These are phyloP conservation scores for Astrothelium subdiscretum DNA, from an alignment of 495 filamentous ascomycete genomes.

Conservation along the genomic window DNA sequence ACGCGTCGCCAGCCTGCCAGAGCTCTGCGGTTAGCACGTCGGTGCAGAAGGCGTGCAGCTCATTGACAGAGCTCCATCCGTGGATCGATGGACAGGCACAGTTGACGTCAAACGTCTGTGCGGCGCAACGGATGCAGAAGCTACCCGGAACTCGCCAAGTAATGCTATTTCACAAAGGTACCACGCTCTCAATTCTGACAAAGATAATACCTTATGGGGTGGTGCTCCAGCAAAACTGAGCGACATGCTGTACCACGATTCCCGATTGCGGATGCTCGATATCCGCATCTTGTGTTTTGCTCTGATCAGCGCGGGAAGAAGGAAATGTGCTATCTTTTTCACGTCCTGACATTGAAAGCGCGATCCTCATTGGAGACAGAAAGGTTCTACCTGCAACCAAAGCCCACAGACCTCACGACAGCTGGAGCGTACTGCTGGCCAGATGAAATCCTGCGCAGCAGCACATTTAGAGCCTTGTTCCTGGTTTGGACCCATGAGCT, in stretches of 20 bases:
- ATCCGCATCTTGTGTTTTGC: neutral
- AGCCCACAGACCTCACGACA: neutral
- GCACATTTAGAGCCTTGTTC: neutral
- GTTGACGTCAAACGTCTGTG: slow-evolving; percentile 1
- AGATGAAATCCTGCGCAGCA: neutral
- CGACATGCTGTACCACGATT: neutral
- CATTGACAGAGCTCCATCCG: neutral
- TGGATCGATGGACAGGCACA: neutral
- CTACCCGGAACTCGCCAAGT: neutral
- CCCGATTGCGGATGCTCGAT: neutral
- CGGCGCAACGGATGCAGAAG: neutral
- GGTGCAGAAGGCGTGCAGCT: neutral
- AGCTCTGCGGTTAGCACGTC: neutral
- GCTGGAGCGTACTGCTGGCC: neutral
- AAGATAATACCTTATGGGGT: neutral
- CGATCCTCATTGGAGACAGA: no score
- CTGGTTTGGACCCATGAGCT: neutral
- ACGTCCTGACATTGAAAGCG: no score
- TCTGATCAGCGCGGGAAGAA: neutral
- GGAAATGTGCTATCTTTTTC: neutral
- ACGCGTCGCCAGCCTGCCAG: neutral
- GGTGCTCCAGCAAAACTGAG: neutral
- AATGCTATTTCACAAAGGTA: neutral
- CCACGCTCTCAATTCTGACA: neutral
- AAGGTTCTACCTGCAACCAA: neutral